phyloP scores from a whole-genome alignment of 1,284 basidiomycete genomes.

The Ustilago tritici region DNA sequence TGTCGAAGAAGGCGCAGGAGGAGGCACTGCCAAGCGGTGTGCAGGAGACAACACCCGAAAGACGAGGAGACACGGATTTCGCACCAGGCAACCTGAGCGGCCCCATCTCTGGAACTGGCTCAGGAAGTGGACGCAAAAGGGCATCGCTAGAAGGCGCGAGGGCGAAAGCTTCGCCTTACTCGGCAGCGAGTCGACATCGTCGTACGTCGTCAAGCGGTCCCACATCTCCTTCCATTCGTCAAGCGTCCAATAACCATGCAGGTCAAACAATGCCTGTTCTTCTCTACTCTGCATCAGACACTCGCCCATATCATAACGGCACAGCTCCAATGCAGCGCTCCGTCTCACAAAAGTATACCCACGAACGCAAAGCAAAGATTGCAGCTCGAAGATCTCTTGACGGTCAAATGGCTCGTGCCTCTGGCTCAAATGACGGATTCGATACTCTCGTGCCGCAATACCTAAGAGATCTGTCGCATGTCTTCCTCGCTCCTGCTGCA shows the following conservation, averaged over 20 bases:
- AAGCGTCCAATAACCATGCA: neutral
- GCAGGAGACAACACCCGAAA: conserved; percentile 12
- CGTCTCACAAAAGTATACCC: conserved; percentile 3
- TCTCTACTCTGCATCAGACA: conserved; percentile 5
- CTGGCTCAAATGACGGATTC: conserved; percentile 12
- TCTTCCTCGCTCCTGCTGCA: conserved; percentile 17
- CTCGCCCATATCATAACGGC: neutral
- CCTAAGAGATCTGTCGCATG: conserved; percentile 14
- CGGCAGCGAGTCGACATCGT: conserved; percentile 17
- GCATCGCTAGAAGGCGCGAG: conserved; percentile 36
- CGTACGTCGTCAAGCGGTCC: conserved; percentile 22
- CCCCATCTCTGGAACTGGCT: conserved; percentile 40
- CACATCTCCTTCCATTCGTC: conserved; percentile 12
- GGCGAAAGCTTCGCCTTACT: conserved; percentile 28
- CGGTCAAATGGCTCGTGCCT: conserved; percentile 1
- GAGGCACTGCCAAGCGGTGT: neutral
- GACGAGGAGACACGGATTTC: conserved; percentile 20
- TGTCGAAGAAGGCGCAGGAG: conserved; percentile 1
- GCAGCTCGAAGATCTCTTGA: conserved; percentile 24
- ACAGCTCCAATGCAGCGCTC: conserved; percentile 11
- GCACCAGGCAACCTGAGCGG: conserved; percentile 20
- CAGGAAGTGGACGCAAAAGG: conserved; percentile 36
- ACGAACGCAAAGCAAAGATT: neutral
- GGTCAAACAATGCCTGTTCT: neutral
- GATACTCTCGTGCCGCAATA: conserved; percentile 31